Conservation (phyloP, 805 yeast species). For the Myxozyma vanderwaltii region DNA sequence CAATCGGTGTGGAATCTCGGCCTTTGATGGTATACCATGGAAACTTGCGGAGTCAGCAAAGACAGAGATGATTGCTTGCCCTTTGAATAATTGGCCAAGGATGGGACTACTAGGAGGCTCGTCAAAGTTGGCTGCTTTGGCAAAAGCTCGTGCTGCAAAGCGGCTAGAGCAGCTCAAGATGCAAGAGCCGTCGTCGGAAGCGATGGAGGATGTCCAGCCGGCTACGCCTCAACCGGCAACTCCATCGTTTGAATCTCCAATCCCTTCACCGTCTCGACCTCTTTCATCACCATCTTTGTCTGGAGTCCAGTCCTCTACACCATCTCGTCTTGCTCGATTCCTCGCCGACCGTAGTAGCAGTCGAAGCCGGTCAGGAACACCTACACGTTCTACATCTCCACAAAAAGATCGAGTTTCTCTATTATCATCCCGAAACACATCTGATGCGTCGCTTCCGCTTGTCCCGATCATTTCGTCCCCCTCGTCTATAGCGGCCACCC, state of each 20-base stretch:
- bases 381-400: not conserved
- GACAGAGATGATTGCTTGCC: not conserved
- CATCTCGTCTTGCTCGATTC: slow-evolving; percentile 5
- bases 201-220: slow-evolving; percentile 14
- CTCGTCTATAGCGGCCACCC: not conserved
- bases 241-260: not conserved
- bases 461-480: not conserved
- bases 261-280: not conserved
- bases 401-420: not conserved
- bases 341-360: not conserved
- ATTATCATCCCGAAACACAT: not conserved
- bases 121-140: slow-evolving; percentile 53
- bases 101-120: slow-evolving; percentile 30
- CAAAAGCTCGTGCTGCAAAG: slow-evolving; percentile 45
- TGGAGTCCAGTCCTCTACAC: not conserved
- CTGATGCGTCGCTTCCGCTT: not conserved
- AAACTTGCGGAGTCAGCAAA: not conserved
- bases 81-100: not conserved
- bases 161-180: slow-evolving; percentile 17
- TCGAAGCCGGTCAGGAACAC: not conserved
- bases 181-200: not conserved
- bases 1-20: slow-evolving; percentile 9
- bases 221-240: not conserved
- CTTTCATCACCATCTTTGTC: not conserved
- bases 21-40: slow-evolving; percentile 26